Base-by-base conservation (phyloP, 495 filamentous ascomycete species). In the Opeltia flavorubescens region DNA sequence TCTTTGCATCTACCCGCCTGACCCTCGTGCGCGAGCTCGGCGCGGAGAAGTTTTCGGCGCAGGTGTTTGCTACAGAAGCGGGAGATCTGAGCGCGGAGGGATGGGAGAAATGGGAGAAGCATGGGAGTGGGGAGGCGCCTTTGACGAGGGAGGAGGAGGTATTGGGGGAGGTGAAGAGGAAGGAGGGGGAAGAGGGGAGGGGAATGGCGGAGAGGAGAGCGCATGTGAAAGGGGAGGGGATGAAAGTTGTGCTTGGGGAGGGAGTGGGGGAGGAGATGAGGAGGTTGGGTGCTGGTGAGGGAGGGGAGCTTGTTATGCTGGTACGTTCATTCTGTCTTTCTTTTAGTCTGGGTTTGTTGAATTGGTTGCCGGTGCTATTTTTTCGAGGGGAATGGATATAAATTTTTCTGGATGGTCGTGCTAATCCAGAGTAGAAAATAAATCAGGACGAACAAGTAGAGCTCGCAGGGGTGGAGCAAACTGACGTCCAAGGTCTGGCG, bases 131-230 rank as follows among this genome's bases (percentile, higher is more conserved):
- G 15, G 71, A 73, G 41, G 83, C 84, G 8, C 81, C 89, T 15
- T 76, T 95, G 62, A 93, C 86, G 18, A 83, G 88, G 59, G 89
- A 94, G 68, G 91, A 95, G 71, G 67, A 76, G 51, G 76, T 72
- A 31, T 64, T 95, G 50, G 77, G 83, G 52, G 80, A 77, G 33
- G 85, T 95, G 11, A 76, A 80, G 54, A 73, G 80, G 50, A 81
- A 79, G 8, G 89, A 95, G 69, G 85, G 83, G 40, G 78, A 85
- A 58, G 83, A 83, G 12, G 71, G 80, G 31, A 68, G 68, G 39
- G 87, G 91, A 5, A 94, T 84, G 2, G 68, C 64, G 83, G 88
- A 58, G 91, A 94, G 68, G 91, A 96, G 71, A n/a, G n/a, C n/a
- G n/a, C 67, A 76, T 49, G 76, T 72, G 31, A 64, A 94, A 50